phyloP scores from a whole-genome alignment of 306 rosid genomes.

The Lathyrus sativus region DNA sequence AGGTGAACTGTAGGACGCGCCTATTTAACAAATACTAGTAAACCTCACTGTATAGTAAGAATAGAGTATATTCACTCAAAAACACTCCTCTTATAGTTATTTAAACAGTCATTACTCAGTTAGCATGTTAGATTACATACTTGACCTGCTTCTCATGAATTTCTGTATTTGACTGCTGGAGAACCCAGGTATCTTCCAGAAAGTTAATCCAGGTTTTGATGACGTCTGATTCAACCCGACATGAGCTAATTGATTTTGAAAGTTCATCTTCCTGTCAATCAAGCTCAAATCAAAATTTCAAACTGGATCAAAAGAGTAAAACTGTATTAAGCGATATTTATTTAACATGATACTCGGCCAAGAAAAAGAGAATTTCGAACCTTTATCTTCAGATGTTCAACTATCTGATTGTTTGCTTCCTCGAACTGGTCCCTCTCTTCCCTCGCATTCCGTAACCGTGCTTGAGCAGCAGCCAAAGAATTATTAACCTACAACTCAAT shows the following conservation, averaged over 20 bases:
- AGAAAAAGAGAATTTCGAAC: conserved; percentile 43
- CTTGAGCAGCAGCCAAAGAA: conserved; percentile 88
- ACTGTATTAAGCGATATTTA: conserved; percentile 22
- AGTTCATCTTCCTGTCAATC: conserved; percentile 86
- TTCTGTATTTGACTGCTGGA: conserved; percentile 69
- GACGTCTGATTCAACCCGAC: conserved; percentile 77
- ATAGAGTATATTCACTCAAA: conserved; percentile 12
- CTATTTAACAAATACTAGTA: conserved; percentile 12
- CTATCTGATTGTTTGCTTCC: conserved; percentile 92
- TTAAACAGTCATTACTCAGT: conserved; percentile 28
- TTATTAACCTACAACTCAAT: conserved; percentile 64
- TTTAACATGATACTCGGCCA: conserved; percentile 13
- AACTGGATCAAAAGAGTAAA: conserved; percentile 21
- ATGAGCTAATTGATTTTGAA: conserved; percentile 69
- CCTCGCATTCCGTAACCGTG: conserved; percentile 74
- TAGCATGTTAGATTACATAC: conserved; percentile 54
- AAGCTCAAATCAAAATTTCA: conserved; percentile 29
- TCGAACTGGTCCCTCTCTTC: conserved; percentile 99
- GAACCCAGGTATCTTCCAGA: conserved; percentile 96
- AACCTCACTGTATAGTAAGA: background rate
- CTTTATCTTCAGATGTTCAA: conserved; percentile 80
- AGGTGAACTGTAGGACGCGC: background rate
- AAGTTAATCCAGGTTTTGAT: conserved; percentile 85
- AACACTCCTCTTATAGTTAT: conserved; percentile 2
- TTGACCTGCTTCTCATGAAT: conserved; percentile 72